Evolutionary conservation across 192 early-diverging fungal species (phyloP).

Genomic region (Entophlyctis luteolus): DNA sequence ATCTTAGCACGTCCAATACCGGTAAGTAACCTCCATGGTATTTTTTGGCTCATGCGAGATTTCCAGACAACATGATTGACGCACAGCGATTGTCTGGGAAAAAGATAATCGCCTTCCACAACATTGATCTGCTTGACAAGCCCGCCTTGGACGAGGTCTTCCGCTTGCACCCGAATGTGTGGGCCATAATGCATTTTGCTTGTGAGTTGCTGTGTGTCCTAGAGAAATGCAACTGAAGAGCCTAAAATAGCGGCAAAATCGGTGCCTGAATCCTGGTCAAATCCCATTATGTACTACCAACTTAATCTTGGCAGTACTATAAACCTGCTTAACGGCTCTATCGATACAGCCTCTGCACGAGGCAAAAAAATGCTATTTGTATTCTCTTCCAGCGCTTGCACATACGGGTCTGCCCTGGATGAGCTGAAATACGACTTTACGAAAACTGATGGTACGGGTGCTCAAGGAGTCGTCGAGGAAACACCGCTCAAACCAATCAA

Average conservation of each 20-base stretch:
- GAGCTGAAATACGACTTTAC: conserved; percentile 40
- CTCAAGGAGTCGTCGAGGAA: conserved; percentile 68
- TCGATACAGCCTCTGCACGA: conserved; percentile 41
- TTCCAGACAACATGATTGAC: background rate
- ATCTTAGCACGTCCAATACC: background rate
- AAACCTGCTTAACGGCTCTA: conserved; percentile 59
- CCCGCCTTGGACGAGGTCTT: conserved; percentile 61
- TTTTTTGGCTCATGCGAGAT: background rate
- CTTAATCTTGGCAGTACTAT: conserved; percentile 77
- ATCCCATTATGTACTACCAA: conserved; percentile 75
- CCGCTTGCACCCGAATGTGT: conserved; percentile 22
- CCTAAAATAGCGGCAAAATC: conserved; percentile 52
- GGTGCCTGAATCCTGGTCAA: conserved; percentile 70
- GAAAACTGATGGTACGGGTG: background rate
- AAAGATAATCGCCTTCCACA: conserved; percentile 58
- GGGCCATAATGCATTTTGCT: conserved; percentile 19
- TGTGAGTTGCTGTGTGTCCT: conserved; percentile 1
- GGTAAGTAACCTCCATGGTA: background rate
- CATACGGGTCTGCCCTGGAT: conserved; percentile 53
- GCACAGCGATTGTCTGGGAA: background rate
- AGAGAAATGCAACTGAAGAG: background rate
- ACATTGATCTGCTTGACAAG: conserved; percentile 64
- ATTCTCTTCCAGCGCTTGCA: conserved; percentile 79
- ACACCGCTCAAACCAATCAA: conserved; percentile 64
- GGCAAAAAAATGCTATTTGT: conserved; percentile 69